Base-by-base conservation (phyloP, 2,329 filamentous ascomycete genomes). In the Fusarium napiforme region DNA sequence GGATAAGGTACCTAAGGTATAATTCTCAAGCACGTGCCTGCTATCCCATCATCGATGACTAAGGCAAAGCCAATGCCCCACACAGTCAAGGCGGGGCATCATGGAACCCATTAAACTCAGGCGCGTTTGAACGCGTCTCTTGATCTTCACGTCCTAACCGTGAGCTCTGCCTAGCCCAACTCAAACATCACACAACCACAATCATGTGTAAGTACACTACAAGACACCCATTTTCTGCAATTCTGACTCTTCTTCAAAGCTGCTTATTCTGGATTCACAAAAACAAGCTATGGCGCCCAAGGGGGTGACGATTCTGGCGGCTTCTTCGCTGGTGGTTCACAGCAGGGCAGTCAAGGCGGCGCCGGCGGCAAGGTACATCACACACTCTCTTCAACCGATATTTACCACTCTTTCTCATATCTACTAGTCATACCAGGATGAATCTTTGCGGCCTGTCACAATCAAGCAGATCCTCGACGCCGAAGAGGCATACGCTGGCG, bases 391-490 rank as follows among this genome's bases (percentile, higher is more conserved):
- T 12, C 42, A 28, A 49, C 28, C 19, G 11, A 23, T 7, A 26
- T 23, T 28, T 9, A 53, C 9, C 16, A 56, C 28, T 37, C 19
- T 23, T 30, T 39, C 75, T 78, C 28, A 77, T 53, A 7, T 26
- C 1, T 18, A 30, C 12, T 67, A 90, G 87, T 84, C 86, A 68
- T 93, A 93, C 81, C 88, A 89, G 76, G 93, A 97, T 83, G 94
- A 98, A 78, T 95, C 94, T 26, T 89, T 99, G 59, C 93, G 96
- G 49, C 95, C 96, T 2, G 93, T 98, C 52, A 99, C 96, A 16
- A 94, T 98, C 84, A 98, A 98, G 83, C 96, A 99, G 84, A 89
- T 98, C 65, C 86, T 95, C 79, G 94, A 97, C 72, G 93, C 94
- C 73, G 88, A 93, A 72, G 92, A 94, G 83, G 89, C 91, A 43